Evolutionary conservation across 345 rosid genomes (phyloP), one percentile per base, ranked within the genome.

Genomic region (Salix dunnii): DNA sequence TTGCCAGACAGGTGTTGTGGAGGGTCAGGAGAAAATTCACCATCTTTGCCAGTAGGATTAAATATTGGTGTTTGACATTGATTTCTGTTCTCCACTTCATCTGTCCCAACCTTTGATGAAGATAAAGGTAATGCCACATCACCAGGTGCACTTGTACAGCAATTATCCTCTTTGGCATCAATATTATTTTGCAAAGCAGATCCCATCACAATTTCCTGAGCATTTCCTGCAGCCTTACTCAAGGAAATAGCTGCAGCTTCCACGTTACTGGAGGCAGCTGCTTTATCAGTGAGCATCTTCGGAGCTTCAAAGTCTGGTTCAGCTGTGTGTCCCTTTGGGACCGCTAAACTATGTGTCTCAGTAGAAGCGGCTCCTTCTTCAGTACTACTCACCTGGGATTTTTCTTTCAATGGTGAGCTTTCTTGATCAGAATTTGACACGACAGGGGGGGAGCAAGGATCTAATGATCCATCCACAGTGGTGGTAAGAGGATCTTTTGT

Each of bases 361-460:
- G 79, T 73, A 30, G 86, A 78, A 60, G 74, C 53, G 30, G 60
- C 80, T 78, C 76, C 85, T 67, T 77, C 85, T 7, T n/a, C 68
- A 71, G 67, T 63, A 42, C 48, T 48, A 42, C 42, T 48, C 62
- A 38, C 61, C 8, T 79, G 73, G 73, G 58, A 49, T n/a, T 86
- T 82, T 78, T 82, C 90, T 71, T 82, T 81, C 71, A 73, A 28
- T 58, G 87, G 72, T 27, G 76, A 74, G 62, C 80, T 83, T 73
- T 86, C 92, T 75, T 84, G 84, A 70, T 74, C 86, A 27, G 84
- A 83, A 51, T 79, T 83, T 84, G 90, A 78, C 51, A 76, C 38
- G 53, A 68, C 72, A 82, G 88, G 72, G 67, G 73, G 68, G 61
- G 67, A 42, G 55, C 65, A 43, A 78, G 76, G 72, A 82, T 73